A percentile compares a stretch with the other conserved stretches of the same genome.
phyloP scores from a whole-genome alignment of 148 eudicot species.

The Diospyros lotus region DNA sequence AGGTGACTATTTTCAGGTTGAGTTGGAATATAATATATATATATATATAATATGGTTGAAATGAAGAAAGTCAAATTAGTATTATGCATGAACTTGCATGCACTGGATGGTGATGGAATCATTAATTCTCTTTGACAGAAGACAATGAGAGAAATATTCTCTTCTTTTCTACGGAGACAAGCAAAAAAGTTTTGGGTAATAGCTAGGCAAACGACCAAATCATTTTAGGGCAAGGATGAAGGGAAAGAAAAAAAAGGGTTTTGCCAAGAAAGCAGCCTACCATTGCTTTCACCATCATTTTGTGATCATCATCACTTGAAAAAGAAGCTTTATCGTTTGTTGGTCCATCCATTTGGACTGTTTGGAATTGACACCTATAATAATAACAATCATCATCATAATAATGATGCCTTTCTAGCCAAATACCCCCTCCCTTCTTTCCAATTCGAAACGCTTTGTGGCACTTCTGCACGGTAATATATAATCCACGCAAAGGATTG shows the following conservation, averaged over 20 bases:
- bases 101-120: neutral
- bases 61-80: too few relatives aligned
- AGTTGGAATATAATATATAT: too few relatives aligned
- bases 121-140: neutral
- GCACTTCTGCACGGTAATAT: too few relatives aligned
- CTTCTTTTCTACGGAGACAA: conserved; percentile 1
- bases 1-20: too few relatives aligned
- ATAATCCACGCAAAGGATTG: too few relatives aligned
- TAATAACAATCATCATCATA: too few relatives aligned
- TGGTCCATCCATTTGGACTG: neutral
- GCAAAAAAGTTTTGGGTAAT: neutral
- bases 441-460: too few relatives aligned
- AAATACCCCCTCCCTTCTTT: too few relatives aligned
- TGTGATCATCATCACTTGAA: conserved; percentile 20
- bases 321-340: conserved; percentile 21
- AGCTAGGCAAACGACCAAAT: conserved; percentile 18
- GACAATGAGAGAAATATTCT: neutral
- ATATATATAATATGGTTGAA: too few relatives aligned
- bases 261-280: conserved; percentile 2
- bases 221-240: conserved; percentile 18
- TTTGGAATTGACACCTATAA: neutral
- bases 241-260: conserved; percentile 12
- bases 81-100: neutral
- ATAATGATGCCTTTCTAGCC: too few relatives aligned
- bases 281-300: conserved; percentile 11